Evolutionary conservation across 2,329 filamentous ascomycete genomes (phyloP), one percentile per base, ranked within the genome.

Genomic region (Cordyceps cateniannulata): DNA sequence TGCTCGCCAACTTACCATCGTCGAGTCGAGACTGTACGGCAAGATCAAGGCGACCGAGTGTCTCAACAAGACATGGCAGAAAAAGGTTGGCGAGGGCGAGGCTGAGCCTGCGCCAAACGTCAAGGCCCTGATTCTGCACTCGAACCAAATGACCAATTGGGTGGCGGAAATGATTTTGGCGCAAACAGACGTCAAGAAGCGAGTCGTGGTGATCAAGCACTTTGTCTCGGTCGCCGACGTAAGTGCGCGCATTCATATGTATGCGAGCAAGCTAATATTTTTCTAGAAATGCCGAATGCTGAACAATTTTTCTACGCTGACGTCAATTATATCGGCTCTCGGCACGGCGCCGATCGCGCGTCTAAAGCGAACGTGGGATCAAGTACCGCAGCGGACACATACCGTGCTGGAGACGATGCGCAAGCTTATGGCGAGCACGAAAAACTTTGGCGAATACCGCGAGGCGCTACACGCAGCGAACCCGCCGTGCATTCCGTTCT

Each of bases 131-230:
- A 99, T 99, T 76, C 80, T 98, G 57, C 95, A 99, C 76, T 98
- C 95, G 0, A 99, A 99, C 70, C 93, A 98, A 74, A 87, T 99
- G 80, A 99, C 95, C 6, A 99, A 98, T 72, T 99, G 95, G 95
- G 95, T 98, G 55, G 95, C 95, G 32, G 93, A 98, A 74, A 98
- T 99, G 95, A 98, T 99, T 66, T 76, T 99, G 64, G 93, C 89
- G 0, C 95, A 99, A 74, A 85, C 88, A 68, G 95, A 99, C 72
- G 90, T 97, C 64, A 96, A 95, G 79, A 96, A 96, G 74, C 86
- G 95, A 67, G 93, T 98, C 27, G 90, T 96, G 38, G 95, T 99
- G 49, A 97, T 99, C 75, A 98, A 98, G 74, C 95, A 98, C 73
- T 99, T 98, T 76, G 92, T 99, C 63, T 85, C 90, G 42, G 92